Evolutionary conservation across 495 filamentous ascomycete species (phyloP).

Genomic region (Polyplosphaeria fusca): DNA sequence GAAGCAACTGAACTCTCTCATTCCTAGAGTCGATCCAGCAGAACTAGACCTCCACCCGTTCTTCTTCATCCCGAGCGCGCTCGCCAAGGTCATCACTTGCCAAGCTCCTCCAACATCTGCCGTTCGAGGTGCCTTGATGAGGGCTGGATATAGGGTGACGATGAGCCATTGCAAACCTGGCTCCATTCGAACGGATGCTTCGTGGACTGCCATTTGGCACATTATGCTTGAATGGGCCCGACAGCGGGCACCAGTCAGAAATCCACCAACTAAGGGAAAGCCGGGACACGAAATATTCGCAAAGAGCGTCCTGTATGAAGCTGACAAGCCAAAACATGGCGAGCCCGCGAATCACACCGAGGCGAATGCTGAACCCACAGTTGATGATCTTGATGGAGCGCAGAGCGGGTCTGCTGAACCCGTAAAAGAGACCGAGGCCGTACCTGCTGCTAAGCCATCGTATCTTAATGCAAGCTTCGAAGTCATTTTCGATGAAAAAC

Average conservation of each 20-base stretch:
- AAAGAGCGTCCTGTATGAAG: slow-evolving; percentile 37
- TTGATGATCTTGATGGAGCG: slow-evolving; percentile 14
- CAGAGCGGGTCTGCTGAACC: slow-evolving; percentile 23
- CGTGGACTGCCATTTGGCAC: slow-evolving; percentile 86
- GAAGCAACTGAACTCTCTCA: slow-evolving; percentile 10
- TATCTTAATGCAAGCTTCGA: slow-evolving; percentile 47
- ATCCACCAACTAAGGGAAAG: slow-evolving; percentile 63
- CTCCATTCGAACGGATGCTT: slow-evolving; percentile 86
- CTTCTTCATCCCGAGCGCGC: slow-evolving; percentile 70
- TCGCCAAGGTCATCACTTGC: slow-evolving; percentile 74
- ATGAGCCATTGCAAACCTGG: slow-evolving; percentile 84
- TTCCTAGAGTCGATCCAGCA: slow-evolving; percentile 17
- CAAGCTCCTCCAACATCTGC: slow-evolving; percentile 66
- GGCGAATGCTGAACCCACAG: slow-evolving; percentile 35
- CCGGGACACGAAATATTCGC: slow-evolving; percentile 66
- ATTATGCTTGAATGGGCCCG: slow-evolving; percentile 88
- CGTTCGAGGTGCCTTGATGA: slow-evolving; percentile 73
- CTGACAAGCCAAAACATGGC: slow-evolving; percentile 10
- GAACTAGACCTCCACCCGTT: slow-evolving; percentile 71
- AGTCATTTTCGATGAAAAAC: slow-evolving; percentile 76
- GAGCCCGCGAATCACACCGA: slow-evolving; percentile 40
- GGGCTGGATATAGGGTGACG: slow-evolving; percentile 74
- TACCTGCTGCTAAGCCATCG: slow-evolving; percentile 10
- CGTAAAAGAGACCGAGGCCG: slow-evolving; percentile 21
- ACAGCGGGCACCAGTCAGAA: slow-evolving; percentile 71